Conservation (phyloP, 2,329 filamentous ascomycete genomes). For the Beauveria varroae region DNA sequence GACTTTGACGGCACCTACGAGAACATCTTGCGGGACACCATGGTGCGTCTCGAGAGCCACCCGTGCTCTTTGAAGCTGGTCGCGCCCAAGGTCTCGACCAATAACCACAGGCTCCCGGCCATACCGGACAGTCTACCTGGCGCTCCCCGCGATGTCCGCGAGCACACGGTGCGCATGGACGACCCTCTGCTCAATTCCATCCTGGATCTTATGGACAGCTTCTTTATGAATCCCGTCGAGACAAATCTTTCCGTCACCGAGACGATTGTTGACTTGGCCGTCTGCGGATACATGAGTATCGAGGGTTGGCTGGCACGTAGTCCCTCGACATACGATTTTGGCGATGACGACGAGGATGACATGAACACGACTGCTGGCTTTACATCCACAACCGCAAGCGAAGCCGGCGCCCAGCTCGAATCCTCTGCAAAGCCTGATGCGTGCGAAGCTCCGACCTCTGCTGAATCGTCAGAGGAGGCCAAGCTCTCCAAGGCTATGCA, state of each 20-base stretch:
- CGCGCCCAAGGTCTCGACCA: conserved; percentile 49
- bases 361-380: conserved; percentile 11
- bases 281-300: conserved; percentile 76
- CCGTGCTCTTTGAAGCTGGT: conserved; percentile 65
- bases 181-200: conserved; percentile 59
- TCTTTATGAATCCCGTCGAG: conserved; percentile 86
- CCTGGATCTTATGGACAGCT: conserved; percentile 64
- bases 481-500: conserved; percentile 39
- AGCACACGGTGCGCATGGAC: conserved; percentile 54
- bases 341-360: conserved; percentile 36
- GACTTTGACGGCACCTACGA: conserved; percentile 69
- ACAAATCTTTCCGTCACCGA: conserved; percentile 86
- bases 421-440: neutral
- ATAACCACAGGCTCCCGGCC: conserved; percentile 49
- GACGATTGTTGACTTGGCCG: conserved; percentile 70
- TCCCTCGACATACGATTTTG: conserved; percentile 55
- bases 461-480: conserved; percentile 17
- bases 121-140: conserved; percentile 50
- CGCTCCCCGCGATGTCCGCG: conserved; percentile 52
- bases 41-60: conserved; percentile 62
- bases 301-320: conserved; percentile 86
- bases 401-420: neutral
- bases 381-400: conserved; percentile 1
- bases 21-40: conserved; percentile 62
- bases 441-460: neutral